Percentiles rank a stretch among this genome's conserved stretches.
Conservation (phyloP, 1,284 basidiomycete species). For the Irpex sp. region DNA sequence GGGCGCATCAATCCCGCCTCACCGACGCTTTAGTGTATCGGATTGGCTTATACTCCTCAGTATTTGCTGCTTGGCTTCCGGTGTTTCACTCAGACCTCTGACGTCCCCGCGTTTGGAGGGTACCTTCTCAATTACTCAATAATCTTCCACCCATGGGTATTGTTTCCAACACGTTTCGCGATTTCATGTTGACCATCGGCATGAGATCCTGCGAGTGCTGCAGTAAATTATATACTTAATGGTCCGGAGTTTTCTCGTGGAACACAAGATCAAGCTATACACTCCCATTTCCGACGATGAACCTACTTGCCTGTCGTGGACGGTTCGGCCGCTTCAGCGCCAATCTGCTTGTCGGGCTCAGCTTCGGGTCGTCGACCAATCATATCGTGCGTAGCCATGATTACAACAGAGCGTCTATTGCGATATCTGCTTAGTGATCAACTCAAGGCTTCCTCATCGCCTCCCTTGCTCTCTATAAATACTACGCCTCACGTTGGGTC, state of each 20-base stretch:
- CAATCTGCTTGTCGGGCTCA: neutral
- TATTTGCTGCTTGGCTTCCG: no score
- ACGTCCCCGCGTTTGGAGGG: no score
- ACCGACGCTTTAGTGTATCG: neutral
- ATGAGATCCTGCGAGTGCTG: no score
- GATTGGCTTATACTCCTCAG: neutral
- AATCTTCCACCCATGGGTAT: no score
- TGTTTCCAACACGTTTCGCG: no score
- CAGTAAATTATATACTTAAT: no score
- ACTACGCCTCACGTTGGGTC: neutral
- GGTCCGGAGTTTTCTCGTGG: no score
- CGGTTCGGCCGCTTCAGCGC: neutral
- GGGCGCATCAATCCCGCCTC: neutral
- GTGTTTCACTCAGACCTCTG: no score
- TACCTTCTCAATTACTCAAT: no score
- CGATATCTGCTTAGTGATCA: neutral
- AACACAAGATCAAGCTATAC: neutral
- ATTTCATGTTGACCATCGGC: no score
- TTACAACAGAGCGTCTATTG: neutral
- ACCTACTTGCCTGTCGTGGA: no score
- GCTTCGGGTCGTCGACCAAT: neutral
- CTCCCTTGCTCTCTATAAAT: neutral
- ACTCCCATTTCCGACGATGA: neutral
- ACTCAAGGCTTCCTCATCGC: neutral
- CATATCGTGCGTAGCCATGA: neutral